Percentiles rank a stretch among this genome's conserved stretches.
Conservation (phyloP, 306 rosid genomes). For the Quercus ilex region DNA sequence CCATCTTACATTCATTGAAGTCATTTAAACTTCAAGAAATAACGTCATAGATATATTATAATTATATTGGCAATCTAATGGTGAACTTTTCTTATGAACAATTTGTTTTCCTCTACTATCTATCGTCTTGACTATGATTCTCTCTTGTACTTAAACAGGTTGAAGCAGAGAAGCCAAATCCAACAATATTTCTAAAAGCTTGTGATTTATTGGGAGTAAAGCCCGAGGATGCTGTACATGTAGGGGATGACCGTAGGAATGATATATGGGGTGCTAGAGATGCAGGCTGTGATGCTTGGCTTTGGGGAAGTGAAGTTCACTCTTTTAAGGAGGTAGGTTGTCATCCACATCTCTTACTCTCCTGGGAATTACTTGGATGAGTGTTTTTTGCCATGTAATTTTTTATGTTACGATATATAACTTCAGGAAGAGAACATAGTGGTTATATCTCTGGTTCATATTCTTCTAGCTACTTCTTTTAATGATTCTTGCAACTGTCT, state of each 20-base stretch:
- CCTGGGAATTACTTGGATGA: background rate
- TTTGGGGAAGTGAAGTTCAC: conserved; percentile 97
- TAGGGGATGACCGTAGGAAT: conserved; percentile 94
- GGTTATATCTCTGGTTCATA: background rate
- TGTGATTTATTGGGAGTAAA: conserved; percentile 78
- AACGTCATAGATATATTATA: background rate
- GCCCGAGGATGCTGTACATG: conserved; percentile 93
- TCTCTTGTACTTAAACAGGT: conserved; percentile 46
- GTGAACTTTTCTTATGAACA: background rate
- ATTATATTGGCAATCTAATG: background rate
- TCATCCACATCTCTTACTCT: conserved; percentile 12
- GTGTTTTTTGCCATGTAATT: background rate
- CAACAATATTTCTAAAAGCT: conserved; percentile 96
- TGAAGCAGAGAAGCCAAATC: conserved; percentile 94
- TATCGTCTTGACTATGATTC: background rate
- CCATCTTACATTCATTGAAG: background rate
- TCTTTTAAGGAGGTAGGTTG: conserved; percentile 80
- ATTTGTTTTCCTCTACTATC: background rate
- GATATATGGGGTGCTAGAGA: conserved; percentile 99
- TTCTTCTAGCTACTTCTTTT: background rate
- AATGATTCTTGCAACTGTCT: background rate
- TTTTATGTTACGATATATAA: background rate
- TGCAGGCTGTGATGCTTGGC: conserved; percentile 99
- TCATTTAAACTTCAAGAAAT: background rate
- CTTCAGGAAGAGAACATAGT: background rate